Percentiles rank a stretch among this genome's conserved stretches.
phyloP scores from a whole-genome alignment of 2,329 filamentous ascomycete genomes.

The Cylindrodendrum hubeiense region DNA sequence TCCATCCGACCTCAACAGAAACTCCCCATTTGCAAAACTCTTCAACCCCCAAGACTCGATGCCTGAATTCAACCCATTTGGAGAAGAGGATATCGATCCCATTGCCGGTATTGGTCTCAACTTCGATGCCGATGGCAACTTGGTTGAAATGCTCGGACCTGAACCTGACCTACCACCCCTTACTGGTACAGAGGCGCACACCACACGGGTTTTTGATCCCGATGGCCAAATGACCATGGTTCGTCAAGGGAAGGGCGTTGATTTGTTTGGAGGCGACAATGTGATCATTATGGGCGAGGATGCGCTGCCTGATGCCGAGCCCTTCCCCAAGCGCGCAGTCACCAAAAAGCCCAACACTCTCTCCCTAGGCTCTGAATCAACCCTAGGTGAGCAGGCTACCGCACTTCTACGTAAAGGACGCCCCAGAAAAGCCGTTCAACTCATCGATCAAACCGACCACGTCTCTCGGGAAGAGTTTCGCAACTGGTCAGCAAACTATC shows the following conservation, averaged over 20 bases:
- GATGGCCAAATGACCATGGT: conserved; percentile 27
- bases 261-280: conserved; percentile 46
- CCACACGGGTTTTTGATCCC: conserved; percentile 18
- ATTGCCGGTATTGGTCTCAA: conserved; percentile 59
- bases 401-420: conserved; percentile 41
- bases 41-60: conserved; percentile 34
- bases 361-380: conserved; percentile 38
- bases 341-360: conserved; percentile 24
- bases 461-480: conserved; percentile 53
- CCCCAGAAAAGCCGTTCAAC: conserved; percentile 41
- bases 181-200: conserved; percentile 37
- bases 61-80: conserved; percentile 49
- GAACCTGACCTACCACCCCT: conserved; percentile 59
- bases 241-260: conserved; percentile 2
- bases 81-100: conserved; percentile 54
- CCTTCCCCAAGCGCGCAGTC: conserved; percentile 46
- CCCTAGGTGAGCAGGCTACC: conserved; percentile 32
- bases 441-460: conserved; percentile 50
- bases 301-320: conserved; percentile 53
- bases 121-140: conserved; percentile 65
- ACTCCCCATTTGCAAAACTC: conserved; percentile 45
- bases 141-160: conserved; percentile 55
- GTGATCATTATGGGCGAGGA: conserved; percentile 54
- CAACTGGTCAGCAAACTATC: conserved; percentile 58
- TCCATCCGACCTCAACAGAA: conserved; percentile 50